Base-by-base conservation (phyloP, 2,329 filamentous ascomycete species). In the Triangularia verruculosa region DNA sequence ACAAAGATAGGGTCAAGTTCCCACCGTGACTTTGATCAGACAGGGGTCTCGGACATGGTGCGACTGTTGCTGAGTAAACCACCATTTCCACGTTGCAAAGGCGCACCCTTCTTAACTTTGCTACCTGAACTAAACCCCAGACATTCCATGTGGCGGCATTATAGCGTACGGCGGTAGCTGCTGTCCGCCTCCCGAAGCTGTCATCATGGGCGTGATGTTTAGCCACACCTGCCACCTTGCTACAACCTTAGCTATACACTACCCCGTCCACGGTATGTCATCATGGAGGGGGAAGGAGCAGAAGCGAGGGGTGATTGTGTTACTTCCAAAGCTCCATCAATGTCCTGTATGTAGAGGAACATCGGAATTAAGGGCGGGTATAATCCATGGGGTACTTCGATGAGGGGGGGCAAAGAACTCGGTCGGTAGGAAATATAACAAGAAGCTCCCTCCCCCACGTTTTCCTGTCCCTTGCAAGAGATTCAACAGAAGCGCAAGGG, bases 1-100 rank as follows among this genome's bases (percentile, higher is more conserved):
- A 20, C 5, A 47, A 20, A 20, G 39, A 47, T 17, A 47, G n/a
- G 39, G 7, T 20, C 39, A 47, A 47, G n/a, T 47, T 47, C 20
- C 11, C 39, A 47, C 39, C 39, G 20, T 47, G 39, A 47, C n/a
- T 17, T 17, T 5, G 39, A 17, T 7, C 6, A 47, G 17, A 20
- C 39, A 47, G 39, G 51, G 51, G 12, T 24, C 51, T 54, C 12
- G 51, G 12, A 28, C 12, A 2, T 25, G 51, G 51, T 54, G 51
- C 27, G 27, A 54, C 51, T 28, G 57, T 59, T 59, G 57, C 57
- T 59, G 57, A 59, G 57, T 59, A 27, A 59, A 59, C 32, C 57
- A 52, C 30, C 57, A 52, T 25, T 43, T 58, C 32, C 56, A 47
- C 25, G 30, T 25, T 28, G 24, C 27, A 5, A n/a, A 20, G 6